Evolutionary conservation across 2,329 filamentous ascomycete species (phyloP).

Genomic region (Neopestalotiopsis clavispora): DNA sequence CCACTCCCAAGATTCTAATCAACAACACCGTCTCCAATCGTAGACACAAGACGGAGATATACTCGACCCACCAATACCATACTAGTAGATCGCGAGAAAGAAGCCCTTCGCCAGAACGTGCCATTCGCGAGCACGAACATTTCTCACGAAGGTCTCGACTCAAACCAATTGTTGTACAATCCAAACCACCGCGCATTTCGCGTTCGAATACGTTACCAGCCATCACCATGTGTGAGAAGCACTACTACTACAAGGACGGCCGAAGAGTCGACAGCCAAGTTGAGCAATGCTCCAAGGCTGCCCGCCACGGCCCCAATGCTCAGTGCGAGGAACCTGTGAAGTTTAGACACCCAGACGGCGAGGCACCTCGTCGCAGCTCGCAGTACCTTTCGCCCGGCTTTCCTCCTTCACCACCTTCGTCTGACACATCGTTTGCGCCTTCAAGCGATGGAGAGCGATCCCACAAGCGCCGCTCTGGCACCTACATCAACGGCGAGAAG

Average conservation of each 20-base stretch:
- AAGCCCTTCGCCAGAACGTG: constrained; percentile 1
- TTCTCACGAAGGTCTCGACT: constrained; percentile 15
- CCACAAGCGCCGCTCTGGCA: constrained; percentile 17
- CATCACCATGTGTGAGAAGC: constrained; percentile 21
- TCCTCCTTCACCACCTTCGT: constrained; percentile 19
- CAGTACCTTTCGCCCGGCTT: neutral
- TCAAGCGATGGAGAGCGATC: constrained; percentile 19
- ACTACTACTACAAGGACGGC: constrained; percentile 17
- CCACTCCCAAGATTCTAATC: constrained; percentile 17
- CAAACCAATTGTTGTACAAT: constrained; percentile 17
- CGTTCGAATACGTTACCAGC: constrained; percentile 17
- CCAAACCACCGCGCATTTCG: constrained; percentile 10
- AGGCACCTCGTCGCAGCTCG: constrained; percentile 5
- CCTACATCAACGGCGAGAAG: constrained; percentile 14
- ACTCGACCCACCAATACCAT: constrained; percentile 6
- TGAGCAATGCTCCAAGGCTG: constrained; percentile 8
- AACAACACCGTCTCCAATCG: constrained; percentile 20
- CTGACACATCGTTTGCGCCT: constrained; percentile 12
- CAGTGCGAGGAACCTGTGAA: constrained; percentile 9
- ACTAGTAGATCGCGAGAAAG: neutral
- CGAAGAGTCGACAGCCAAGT: neutral
- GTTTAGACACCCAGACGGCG: constrained; percentile 15
- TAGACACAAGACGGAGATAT: constrained; percentile 14
- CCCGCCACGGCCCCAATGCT: neutral
- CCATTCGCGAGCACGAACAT: constrained; percentile 3